Conservation (phyloP, 2,329 filamentous ascomycete genomes). For the Nannizzia gypsea region DNA sequence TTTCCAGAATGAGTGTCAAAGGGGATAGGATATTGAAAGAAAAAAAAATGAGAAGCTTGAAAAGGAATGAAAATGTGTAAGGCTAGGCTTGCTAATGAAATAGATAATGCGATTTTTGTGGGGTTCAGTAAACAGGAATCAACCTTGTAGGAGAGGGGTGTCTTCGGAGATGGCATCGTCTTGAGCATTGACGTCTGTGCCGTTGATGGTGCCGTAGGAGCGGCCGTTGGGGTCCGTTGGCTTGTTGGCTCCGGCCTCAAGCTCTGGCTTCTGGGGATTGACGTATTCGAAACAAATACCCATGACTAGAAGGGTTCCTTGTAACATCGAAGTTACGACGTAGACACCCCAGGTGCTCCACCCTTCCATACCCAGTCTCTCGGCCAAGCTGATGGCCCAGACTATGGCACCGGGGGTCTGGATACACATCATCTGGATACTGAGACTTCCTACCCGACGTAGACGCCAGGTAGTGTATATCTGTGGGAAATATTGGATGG, state of each 20-base stretch:
- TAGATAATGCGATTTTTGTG: not conserved
- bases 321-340: constrained; percentile 71
- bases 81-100: not conserved
- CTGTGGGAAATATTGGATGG: constrained; percentile 87
- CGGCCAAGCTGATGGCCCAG: constrained; percentile 74
- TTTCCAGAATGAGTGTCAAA: not conserved
- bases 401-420: constrained; percentile 88
- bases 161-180: constrained; percentile 14
- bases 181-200: constrained; percentile 7
- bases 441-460: constrained; percentile 78
- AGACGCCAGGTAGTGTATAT: constrained; percentile 82
- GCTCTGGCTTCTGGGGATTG: constrained; percentile 35
- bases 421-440: constrained; percentile 96
- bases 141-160: constrained; percentile 16
- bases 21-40: not conserved
- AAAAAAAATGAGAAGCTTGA: not conserved
- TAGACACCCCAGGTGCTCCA: constrained; percentile 97
- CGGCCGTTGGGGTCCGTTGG: not conserved
- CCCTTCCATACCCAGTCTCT: constrained; percentile 63
- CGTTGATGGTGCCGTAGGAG: constrained; percentile 8
- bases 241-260: not conserved
- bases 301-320: constrained; percentile 70
- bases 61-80: not conserved
- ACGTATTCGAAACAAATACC: constrained; percentile 57
- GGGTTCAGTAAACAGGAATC: not conserved